Evolutionary conservation across 2,329 filamentous ascomycete species (phyloP).

Genomic region (Sarocladiaceae sp.): DNA sequence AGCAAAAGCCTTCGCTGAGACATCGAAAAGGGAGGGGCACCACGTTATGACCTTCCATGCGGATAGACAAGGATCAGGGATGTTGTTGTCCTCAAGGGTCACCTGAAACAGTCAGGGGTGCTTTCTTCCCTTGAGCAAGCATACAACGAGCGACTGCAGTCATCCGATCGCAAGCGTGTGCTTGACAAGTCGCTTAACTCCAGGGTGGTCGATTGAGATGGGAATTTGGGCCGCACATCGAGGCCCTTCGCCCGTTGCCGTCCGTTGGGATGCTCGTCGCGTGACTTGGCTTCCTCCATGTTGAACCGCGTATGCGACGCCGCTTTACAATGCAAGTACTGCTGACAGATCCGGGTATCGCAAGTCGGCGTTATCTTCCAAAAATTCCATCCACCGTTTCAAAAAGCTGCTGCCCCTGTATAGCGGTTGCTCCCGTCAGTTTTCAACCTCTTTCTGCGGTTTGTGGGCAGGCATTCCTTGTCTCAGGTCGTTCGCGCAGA

Average conservation of each 20-base stretch:
- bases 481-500: slow-evolving; percentile 4
- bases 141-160: too few species aligned
- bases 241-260: too few species aligned
- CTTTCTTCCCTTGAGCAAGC: background rate
- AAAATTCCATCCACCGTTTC: slow-evolving; percentile 82
- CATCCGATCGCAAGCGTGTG: too few species aligned
- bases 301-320: too few species aligned
- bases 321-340: slow-evolving; percentile 15
- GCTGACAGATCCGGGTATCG: slow-evolving; percentile 69
- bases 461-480: slow-evolving; percentile 5
- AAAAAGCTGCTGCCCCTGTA: slow-evolving; percentile 76
- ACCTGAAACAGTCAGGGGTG: slow-evolving; percentile 6
- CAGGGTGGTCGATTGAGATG: too few species aligned
- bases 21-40: background rate
- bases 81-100: slow-evolving; percentile 2
- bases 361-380: slow-evolving; percentile 86
- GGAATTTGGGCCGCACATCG: too few species aligned
- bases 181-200: too few species aligned
- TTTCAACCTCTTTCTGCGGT: background rate
- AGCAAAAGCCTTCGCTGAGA: background rate
- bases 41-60: background rate
- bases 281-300: too few species aligned
- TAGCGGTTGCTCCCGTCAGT: slow-evolving; percentile 8
- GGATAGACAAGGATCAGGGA: slow-evolving; percentile 2
- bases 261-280: too few species aligned